A percentile compares a stretch with the other conserved stretches of the same genome.
phyloP scores from a whole-genome alignment of 495 filamentous ascomycete genomes.

The Penicillium psychrofluorescens region DNA sequence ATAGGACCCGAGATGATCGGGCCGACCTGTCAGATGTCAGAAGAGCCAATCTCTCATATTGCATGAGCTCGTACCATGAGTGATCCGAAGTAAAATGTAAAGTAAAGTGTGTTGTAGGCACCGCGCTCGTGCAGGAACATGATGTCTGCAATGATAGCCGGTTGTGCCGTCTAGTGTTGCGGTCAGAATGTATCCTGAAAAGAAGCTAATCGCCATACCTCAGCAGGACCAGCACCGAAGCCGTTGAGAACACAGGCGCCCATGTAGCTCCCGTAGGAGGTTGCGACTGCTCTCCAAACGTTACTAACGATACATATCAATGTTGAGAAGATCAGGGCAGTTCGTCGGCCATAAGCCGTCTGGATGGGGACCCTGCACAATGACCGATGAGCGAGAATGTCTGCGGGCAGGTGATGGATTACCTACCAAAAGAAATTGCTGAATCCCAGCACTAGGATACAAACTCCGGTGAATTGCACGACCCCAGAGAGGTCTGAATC shows the following conservation, averaged over 20 bases:
- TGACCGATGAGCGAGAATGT: neutral
- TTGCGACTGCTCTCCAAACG: constrained; percentile 53
- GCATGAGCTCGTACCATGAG: constrained; percentile 21
- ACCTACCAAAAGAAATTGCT: constrained; percentile 54
- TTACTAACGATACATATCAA: constrained; percentile 48
- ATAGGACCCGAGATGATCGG: constrained; percentile 55
- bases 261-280: constrained; percentile 53
- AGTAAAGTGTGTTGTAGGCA: constrained; percentile 59
- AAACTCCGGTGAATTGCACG: constrained; percentile 48
- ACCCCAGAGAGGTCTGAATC: constrained; percentile 42
- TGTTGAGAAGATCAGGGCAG: constrained; percentile 49
- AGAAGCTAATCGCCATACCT: constrained; percentile 13
- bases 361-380: constrained; percentile 48
- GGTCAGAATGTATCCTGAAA: neutral
- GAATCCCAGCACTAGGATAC: constrained; percentile 55
- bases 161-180: constrained; percentile 44
- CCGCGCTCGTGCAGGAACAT: constrained; percentile 63
- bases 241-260: constrained; percentile 55
- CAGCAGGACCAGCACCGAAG: constrained; percentile 47
- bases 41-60: neutral
- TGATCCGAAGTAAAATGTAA: constrained; percentile 42
- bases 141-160: constrained; percentile 58
- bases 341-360: constrained; percentile 49
- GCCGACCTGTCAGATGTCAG: constrained; percentile 19
- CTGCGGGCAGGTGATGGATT: neutral